Percentiles rank a stretch among this genome's conserved stretches.
phyloP scores from a whole-genome alignment of 2,329 filamentous ascomycete species.

The Pseudonectria foliicola region DNA sequence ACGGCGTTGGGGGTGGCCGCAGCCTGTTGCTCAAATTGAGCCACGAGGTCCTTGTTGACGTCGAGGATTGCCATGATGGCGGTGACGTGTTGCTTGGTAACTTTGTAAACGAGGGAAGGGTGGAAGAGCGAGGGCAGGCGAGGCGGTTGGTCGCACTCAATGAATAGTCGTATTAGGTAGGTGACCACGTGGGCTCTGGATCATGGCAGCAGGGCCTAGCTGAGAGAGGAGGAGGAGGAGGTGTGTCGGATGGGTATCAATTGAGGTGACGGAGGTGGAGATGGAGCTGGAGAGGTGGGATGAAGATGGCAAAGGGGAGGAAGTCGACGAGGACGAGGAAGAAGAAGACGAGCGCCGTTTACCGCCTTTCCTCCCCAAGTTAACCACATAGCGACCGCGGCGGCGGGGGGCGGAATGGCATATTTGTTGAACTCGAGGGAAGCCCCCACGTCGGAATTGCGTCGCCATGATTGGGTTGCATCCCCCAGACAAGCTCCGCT shows the following conservation, averaged over 20 bases:
- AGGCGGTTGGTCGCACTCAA: not conserved
- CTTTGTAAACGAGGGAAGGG: not conserved
- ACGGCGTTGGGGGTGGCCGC: constrained; percentile 59
- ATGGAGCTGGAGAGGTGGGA: no score
- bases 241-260: no score
- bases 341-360: not conserved
- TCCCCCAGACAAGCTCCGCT: not conserved
- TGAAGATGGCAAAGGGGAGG: no score
- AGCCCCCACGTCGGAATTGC: constrained; percentile 15
- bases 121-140: not conserved
- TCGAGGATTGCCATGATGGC: constrained; percentile 59
- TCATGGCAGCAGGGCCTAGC: no score
- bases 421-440: constrained; percentile 1
- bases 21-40: constrained; percentile 64
- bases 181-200: no score
- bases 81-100: no score
- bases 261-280: no score
- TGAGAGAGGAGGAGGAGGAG: no score
- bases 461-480: constrained; percentile 15
- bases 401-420: not conserved
- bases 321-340: no score
- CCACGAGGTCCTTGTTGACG: constrained; percentile 62
- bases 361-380: not conserved
- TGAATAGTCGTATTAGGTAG: no score
- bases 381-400: no score